Base-by-base conservation (phyloP, 2,329 filamentous ascomycete species). In the Epichloe bromicola region DNA sequence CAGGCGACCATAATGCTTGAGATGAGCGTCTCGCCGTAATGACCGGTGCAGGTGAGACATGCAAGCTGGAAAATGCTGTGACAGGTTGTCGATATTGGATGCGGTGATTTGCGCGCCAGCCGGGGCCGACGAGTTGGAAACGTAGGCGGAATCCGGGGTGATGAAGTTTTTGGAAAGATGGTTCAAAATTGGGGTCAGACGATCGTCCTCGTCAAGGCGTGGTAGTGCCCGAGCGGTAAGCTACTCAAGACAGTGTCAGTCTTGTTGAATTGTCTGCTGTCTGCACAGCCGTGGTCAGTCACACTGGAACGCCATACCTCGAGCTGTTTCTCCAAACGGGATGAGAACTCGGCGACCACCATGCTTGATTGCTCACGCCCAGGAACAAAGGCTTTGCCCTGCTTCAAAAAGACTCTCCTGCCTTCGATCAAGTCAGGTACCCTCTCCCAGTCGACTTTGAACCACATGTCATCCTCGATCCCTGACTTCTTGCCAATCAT, bases 91-190 rank as follows among this genome's bases (percentile, higher is more conserved):
- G 57, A 98, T 80, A 61, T 85, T 86, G 56, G 80, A 75, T 1
- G 89, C 88, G 8, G 80, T 85, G 57, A 95, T 88, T 51, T 85
- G 79, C 15, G 84, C 81, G 11, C 86, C 87, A 4, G 79, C 73
- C 7, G 87, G 74, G 2, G 82, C 74, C 1, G 77, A 77, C 20
- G 80, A 76, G 58, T 79, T 79, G 4, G 79, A 69, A 49, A 61
- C 78, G 70, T 94, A 95, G 12, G 82, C 80, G 7, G 88, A 82
- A 62, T 96, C 91, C 1, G 93, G 93, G 0, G 91, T 89, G 58
- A 88, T 85, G 67, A 98, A 98, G 65, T 91, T 95, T 67, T 95
- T 91, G 54, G 88, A 93, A n/a, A 98, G 78, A 63, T 98, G 78
- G 59, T 80, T 70, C 20, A 82, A 74, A 54, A 81, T 81, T 0